Evolutionary conservation across 2,329 filamentous ascomycete genomes (phyloP).

Genomic region (Verticillium zaregamsianum): DNA sequence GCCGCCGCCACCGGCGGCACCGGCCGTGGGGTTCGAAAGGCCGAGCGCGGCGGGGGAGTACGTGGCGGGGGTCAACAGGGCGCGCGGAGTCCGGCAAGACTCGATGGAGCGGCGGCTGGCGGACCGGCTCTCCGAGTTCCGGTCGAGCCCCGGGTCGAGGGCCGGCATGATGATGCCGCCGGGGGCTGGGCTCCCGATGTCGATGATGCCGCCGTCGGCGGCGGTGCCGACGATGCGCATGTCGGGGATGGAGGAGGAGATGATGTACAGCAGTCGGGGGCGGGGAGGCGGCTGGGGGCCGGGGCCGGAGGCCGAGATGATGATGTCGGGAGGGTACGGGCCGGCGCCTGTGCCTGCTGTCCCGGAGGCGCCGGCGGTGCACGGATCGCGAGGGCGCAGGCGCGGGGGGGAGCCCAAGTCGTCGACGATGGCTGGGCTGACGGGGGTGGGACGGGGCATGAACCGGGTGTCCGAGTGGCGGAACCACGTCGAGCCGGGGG

Average conservation of each 20-base stretch:
- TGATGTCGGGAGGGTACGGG: background rate
- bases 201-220: background rate
- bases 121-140: slow-evolving; percentile 43
- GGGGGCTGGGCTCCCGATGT: background rate
- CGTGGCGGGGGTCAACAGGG: slow-evolving; percentile 36
- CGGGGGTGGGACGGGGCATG: slow-evolving; percentile 38
- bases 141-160: slow-evolving; percentile 23
- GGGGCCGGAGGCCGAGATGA: background rate
- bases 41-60: slow-evolving; percentile 34
- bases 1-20: slow-evolving; percentile 21
- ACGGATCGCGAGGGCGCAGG: slow-evolving; percentile 22
- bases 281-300: background rate
- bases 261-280: background rate
- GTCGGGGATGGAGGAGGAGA: background rate
- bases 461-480: slow-evolving; percentile 46
- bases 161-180: slow-evolving; percentile 8
- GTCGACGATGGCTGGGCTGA: slow-evolving; percentile 44
- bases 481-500: slow-evolving; percentile 40
- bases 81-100: slow-evolving; percentile 33
- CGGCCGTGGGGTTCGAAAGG: slow-evolving; percentile 29
- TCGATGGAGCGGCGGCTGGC: slow-evolving; percentile 48
- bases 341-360: slow-evolving; percentile 6
- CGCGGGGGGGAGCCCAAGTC: slow-evolving; percentile 24
- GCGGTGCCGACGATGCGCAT: background rate
- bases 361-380: slow-evolving; percentile 15